Evolutionary conservation across 2,329 filamentous ascomycete species (phyloP).

Genomic region (Botrytis elliptica): DNA sequence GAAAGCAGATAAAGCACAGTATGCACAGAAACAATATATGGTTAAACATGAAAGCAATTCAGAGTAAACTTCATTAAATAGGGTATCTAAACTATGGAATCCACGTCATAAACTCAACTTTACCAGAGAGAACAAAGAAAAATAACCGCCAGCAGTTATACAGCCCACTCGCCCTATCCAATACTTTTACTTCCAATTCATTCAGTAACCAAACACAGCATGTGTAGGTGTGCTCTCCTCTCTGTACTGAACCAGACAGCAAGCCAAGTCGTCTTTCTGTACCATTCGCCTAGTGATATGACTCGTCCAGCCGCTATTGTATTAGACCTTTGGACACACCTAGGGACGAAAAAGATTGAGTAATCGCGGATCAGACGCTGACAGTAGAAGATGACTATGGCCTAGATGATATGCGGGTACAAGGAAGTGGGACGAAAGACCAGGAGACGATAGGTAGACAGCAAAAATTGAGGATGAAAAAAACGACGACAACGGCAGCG

Average conservation of each 20-base stretch:
- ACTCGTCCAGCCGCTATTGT: background rate
- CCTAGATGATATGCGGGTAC: rapidly evolving
- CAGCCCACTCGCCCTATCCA: background rate
- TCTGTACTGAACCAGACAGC: background rate
- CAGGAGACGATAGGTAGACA: background rate
- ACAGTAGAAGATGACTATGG: background rate
- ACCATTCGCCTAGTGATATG: no score
- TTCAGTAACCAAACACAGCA: background rate
- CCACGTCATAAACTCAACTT: background rate
- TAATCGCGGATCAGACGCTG: rapidly evolving
- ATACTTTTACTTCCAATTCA: background rate
- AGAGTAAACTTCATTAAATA: background rate
- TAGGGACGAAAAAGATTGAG: rapidly evolving
- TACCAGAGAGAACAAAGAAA: background rate
- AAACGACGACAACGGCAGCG: background rate
- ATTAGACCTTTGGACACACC: rapidly evolving
- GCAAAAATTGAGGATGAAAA: background rate
- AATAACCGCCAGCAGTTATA: background rate
- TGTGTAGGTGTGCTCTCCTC: background rate
- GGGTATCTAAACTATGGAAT: background rate
- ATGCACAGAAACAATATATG: background rate
- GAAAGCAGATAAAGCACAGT: background rate
- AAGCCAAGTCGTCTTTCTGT: background rate
- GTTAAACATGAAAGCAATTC: background rate
- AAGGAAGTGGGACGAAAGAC: background rate